These are phyloP conservation scores for Phytophthora niederhauseri DNA, from an alignment of 352 stramenopile species.

Conservation along the genomic window DNA sequence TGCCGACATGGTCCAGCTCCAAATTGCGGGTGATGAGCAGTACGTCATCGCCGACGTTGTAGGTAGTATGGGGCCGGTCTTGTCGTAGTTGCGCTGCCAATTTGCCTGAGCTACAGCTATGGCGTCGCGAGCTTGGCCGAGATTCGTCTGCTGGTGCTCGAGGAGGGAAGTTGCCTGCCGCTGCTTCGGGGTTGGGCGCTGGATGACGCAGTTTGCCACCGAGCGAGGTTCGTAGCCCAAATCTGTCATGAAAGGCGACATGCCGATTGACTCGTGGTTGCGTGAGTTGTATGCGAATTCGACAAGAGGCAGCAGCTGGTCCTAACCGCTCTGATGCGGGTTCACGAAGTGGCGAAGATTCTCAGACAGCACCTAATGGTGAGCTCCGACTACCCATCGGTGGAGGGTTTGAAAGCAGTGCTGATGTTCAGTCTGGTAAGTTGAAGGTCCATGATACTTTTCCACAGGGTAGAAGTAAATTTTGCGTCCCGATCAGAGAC, in stretches of 20 bases:
- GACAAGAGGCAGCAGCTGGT: neutral
- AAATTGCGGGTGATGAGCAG: neutral
- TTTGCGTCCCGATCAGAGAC: slow-evolving; percentile 18
- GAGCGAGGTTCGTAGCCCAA: neutral
- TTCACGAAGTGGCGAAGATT: slow-evolving; percentile 8
- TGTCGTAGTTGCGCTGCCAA: neutral
- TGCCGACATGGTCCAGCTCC: neutral
- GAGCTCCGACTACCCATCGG: slow-evolving; percentile 16
- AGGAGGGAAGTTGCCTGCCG: slow-evolving; percentile 1
- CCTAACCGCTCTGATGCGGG: neutral
- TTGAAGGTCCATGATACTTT: slow-evolving; percentile 11
- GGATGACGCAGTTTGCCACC: slow-evolving; percentile 3
- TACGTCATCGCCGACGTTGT: neutral
- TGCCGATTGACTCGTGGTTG: neutral
- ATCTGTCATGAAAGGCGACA: slow-evolving; percentile 8
- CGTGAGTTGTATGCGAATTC: slow-evolving; percentile 13
- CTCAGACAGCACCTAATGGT: slow-evolving; percentile 10
- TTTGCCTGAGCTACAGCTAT: neutral
- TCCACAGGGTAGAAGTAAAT: slow-evolving; percentile 19
- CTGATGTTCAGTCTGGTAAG: slow-evolving; percentile 12
- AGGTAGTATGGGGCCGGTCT: neutral
- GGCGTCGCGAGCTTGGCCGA: neutral
- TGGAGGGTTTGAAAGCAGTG: slow-evolving; percentile 21
- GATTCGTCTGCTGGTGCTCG: slow-evolving; percentile 1
- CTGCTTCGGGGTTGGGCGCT: neutral